A percentile compares a stretch with the other conserved stretches of the same genome.
Conservation (phyloP, 768 basidiomycete species). For the Lanmaoa rubissima region DNA sequence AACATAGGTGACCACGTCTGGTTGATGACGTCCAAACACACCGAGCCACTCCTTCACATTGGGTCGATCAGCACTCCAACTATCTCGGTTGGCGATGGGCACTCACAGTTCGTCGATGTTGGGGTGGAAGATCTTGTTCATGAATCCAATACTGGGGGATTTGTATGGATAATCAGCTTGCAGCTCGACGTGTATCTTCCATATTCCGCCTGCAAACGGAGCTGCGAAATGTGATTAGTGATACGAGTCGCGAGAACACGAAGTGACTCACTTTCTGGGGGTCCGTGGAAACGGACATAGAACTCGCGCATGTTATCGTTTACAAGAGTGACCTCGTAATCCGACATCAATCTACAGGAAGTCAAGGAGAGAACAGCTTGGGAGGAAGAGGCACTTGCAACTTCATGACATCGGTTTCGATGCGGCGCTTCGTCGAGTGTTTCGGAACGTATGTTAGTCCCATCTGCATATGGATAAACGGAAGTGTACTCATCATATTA, state of each 20-base stretch:
- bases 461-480: conserved; percentile 19
- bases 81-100: conserved; percentile 1
- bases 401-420: conserved; percentile 99
- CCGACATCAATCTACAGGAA: conserved; percentile 83
- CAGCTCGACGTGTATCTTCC: conserved; percentile 99
- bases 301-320: conserved; percentile 99
- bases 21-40: conserved; percentile 98
- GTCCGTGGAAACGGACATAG: conserved; percentile 94
- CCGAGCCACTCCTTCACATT: conserved; percentile 81
- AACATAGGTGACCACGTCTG: conserved; percentile 99
- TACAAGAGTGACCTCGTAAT: conserved; percentile 95
- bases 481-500: conserved; percentile 60
- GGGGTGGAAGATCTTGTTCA: conserved; percentile 99
- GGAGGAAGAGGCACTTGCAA: conserved; percentile 52
- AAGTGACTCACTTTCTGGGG: conserved; percentile 76
- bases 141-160: conserved; percentile 97
- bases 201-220: conserved; percentile 95
- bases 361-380: background rate
- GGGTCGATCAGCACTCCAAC: conserved; percentile 7
- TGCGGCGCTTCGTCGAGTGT: conserved; percentile 88
- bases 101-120: conserved; percentile 98
- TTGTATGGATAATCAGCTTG: conserved; percentile 99
- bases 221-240: conserved; percentile 46
- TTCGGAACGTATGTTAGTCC: conserved; percentile 31
- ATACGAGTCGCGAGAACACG: conserved; percentile 1